Percentiles rank a stretch among this genome's conserved stretches.
phyloP scores from a whole-genome alignment of 768 basidiomycete genomes.

The Suillus luteus region DNA sequence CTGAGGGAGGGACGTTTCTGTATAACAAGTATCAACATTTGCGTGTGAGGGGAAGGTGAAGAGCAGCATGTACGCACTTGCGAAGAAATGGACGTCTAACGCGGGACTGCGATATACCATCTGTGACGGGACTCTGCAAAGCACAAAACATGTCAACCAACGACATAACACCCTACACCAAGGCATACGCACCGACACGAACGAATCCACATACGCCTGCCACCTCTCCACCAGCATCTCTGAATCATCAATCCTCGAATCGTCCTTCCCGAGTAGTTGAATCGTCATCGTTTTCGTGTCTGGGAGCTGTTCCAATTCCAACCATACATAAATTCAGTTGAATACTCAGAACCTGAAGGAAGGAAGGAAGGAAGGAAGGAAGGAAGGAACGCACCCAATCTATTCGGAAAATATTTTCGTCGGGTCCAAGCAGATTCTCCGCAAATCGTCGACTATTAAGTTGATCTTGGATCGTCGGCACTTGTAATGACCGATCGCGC shows the following conservation, averaged over 20 bases:
- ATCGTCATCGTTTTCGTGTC: constrained; percentile 68
- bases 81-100: constrained; percentile 64
- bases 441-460: constrained; percentile 66
- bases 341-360: background rate
- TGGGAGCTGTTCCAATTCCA: constrained; percentile 47
- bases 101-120: constrained; percentile 49
- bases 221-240: constrained; percentile 77
- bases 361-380: constrained; percentile 12
- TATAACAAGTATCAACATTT: constrained; percentile 29
- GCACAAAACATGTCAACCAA: constrained; percentile 1
- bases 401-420: constrained; percentile 78
- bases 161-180: background rate
- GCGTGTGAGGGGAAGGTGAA: background rate
- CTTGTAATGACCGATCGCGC: constrained; percentile 59
- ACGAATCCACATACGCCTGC: constrained; percentile 80
- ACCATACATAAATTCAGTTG: background rate
- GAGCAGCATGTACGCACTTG: constrained; percentile 44
- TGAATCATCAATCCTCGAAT: constrained; percentile 71
- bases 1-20: constrained; percentile 26
- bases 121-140: constrained; percentile 57
- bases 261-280: constrained; percentile 80
- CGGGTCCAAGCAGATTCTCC: constrained; percentile 70
- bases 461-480: constrained; percentile 70
- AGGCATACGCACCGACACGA: constrained; percentile 54
- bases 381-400: constrained; percentile 63